Percentiles rank a stretch among this genome's conserved stretches.
Conservation (phyloP, 139 green algal genomes). For the Ettlia oleoabundans region DNA sequence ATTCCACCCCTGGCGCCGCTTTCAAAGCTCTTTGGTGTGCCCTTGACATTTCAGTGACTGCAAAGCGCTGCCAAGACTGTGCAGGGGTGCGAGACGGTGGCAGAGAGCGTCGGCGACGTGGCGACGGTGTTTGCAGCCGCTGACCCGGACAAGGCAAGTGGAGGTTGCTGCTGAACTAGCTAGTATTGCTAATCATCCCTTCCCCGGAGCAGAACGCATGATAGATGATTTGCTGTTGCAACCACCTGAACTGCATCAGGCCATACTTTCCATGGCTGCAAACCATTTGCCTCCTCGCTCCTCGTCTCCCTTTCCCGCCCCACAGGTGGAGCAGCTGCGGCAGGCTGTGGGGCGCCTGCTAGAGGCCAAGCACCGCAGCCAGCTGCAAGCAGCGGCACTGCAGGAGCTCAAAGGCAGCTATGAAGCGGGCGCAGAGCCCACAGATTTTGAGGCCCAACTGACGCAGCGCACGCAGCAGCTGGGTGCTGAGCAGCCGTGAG, state of each 20-base stretch:
- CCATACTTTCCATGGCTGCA: too few species aligned
- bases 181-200: too few species aligned
- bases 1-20: neutral
- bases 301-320: too few species aligned
- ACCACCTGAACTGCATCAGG: too few species aligned
- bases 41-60: neutral
- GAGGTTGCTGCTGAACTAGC: neutral
- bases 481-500: slow-evolving; percentile 9
- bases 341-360: neutral
- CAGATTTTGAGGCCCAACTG: neutral
- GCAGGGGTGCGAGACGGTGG: slow-evolving; percentile 2
- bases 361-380: neutral
- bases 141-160: neutral
- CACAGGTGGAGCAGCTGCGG: slow-evolving; percentile 22
- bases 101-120: slow-evolving; percentile 1
- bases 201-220: too few species aligned
- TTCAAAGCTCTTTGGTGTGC: neutral
- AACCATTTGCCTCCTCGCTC: too few species aligned
- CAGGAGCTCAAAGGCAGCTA: slow-evolving; percentile 23
- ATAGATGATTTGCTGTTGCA: too few species aligned
- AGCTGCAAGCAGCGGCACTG: slow-evolving; percentile 13
- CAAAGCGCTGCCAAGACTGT: neutral
- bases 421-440: neutral
- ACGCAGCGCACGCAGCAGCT: neutral
- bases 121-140: neutral